Percentiles rank a stretch among this genome's conserved stretches.
Conservation (phyloP, 768 basidiomycete species). For the Hypholoma fasciculare region DNA sequence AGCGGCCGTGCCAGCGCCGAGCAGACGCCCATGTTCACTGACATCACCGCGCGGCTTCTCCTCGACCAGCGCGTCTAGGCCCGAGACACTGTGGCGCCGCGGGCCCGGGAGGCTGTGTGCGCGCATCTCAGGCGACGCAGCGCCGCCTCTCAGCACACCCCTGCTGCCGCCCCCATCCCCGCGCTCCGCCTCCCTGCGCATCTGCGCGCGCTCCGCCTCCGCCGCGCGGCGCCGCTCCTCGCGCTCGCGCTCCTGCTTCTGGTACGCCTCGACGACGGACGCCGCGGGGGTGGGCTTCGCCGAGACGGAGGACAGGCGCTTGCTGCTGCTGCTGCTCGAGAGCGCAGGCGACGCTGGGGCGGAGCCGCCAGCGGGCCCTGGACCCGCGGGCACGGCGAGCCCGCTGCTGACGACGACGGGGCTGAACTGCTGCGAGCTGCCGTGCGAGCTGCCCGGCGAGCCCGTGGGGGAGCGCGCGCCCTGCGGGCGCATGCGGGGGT, state of each 20-base stretch:
- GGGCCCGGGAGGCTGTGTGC: neutral
- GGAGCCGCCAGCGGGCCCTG: neutral
- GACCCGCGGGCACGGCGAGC: neutral
- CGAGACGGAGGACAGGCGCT: neutral
- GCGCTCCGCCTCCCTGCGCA: neutral
- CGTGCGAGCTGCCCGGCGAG: conserved; percentile 6
- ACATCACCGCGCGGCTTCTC: neutral
- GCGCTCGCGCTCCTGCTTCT: conserved; percentile 19
- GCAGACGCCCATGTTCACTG: neutral
- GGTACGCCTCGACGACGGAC: conserved; percentile 18
- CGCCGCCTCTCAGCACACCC: no score
- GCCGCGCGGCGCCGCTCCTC: conserved; percentile 15
- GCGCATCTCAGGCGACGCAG: no score
- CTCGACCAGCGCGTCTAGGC: neutral
- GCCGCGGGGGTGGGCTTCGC: conserved; percentile 14
- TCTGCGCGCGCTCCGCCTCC: conserved; percentile 18
- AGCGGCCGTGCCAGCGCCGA: neutral
- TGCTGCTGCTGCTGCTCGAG: neutral
- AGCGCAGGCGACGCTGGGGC: neutral
- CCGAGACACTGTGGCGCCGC: conserved; percentile 1
- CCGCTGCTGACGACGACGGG: neutral
- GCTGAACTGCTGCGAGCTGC: conserved; percentile 1
- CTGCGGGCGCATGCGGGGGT: neutral
- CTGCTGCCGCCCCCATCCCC: neutral
- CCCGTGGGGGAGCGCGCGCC: neutral